Conservation (phyloP, 2,329 filamentous ascomycete species). For the Paecilomyces sp. region DNA sequence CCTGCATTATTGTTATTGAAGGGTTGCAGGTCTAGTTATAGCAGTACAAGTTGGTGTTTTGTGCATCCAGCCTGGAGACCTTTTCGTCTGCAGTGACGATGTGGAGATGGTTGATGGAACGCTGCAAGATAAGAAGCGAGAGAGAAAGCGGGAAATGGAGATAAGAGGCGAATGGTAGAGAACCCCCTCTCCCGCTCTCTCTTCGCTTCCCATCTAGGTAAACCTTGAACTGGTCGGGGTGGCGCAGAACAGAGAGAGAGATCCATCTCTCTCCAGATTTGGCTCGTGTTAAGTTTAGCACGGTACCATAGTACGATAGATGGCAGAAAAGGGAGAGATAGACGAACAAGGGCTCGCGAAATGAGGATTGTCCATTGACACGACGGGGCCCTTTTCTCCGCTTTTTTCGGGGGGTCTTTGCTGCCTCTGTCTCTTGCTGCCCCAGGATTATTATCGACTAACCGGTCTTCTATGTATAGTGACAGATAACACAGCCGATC, state of each 20-base stretch:
- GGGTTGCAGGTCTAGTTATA: neutral
- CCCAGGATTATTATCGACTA: neutral
- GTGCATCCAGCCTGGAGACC: neutral
- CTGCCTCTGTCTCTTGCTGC: neutral
- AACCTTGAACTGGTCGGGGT: too few relatives aligned
- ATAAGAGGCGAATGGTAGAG: neutral
- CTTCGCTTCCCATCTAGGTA: too few relatives aligned
- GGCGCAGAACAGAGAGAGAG: too few relatives aligned
- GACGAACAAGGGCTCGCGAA: neutral
- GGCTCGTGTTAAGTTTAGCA: too few relatives aligned
- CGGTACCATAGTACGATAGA: too few relatives aligned
- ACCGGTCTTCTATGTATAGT: too few relatives aligned
- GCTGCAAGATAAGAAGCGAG: neutral
- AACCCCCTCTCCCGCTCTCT: too few relatives aligned
- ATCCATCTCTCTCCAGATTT: too few relatives aligned
- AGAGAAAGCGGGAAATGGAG: neutral
- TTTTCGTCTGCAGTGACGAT: neutral
- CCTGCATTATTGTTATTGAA: too few relatives aligned
- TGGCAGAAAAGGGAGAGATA: neutral
- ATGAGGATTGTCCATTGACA: neutral
- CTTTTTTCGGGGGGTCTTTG: neutral
- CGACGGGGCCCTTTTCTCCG: neutral
- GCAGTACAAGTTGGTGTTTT: neutral
- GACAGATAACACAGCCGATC: neutral
- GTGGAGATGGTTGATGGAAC: neutral